Conservation (phyloP, 2,329 filamentous ascomycete genomes). For the Neoarthrinium moseri region DNA sequence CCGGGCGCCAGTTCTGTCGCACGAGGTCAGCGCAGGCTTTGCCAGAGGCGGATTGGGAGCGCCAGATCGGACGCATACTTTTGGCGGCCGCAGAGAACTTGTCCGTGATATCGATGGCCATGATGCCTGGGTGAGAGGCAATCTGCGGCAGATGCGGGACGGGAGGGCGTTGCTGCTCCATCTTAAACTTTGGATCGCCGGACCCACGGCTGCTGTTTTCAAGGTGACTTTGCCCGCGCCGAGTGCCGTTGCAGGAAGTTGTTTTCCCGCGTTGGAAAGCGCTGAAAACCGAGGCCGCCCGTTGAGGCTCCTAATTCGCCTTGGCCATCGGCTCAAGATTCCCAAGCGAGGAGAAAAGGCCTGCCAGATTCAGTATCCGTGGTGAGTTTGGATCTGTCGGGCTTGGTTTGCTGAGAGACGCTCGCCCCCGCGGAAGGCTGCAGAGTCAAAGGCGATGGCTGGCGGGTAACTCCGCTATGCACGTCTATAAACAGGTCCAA, state of each 20-base stretch:
- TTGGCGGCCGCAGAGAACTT: constrained; percentile 52
- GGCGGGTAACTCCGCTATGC: no score
- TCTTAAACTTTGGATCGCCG: constrained; percentile 15
- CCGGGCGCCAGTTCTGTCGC: constrained; percentile 69
- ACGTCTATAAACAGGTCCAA: no score
- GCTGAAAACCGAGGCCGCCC: no score
- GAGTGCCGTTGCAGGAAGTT: no score
- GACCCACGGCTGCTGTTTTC: constrained; percentile 1
- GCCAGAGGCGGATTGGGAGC: neutral
- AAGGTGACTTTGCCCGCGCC: no score
- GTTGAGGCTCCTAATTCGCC: no score
- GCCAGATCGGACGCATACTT: constrained; percentile 36
- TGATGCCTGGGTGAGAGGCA: constrained; percentile 46
- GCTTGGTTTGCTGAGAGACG: no score
- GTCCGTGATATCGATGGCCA: constrained; percentile 58
- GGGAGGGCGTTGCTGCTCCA: constrained; percentile 20
- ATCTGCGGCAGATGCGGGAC: constrained; percentile 34
- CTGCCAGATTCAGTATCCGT: no score
- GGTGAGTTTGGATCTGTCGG: neutral
- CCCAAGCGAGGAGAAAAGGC: no score
- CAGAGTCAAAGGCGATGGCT: neutral
- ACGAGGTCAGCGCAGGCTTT: constrained; percentile 20
- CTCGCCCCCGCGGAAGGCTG: constrained; percentile 1
- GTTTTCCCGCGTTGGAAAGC: no score
- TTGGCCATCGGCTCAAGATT: no score